These are phyloP conservation scores for Hypomyces rosellus DNA, from an alignment of 2,329 filamentous ascomycete species.

Conservation along the genomic window DNA sequence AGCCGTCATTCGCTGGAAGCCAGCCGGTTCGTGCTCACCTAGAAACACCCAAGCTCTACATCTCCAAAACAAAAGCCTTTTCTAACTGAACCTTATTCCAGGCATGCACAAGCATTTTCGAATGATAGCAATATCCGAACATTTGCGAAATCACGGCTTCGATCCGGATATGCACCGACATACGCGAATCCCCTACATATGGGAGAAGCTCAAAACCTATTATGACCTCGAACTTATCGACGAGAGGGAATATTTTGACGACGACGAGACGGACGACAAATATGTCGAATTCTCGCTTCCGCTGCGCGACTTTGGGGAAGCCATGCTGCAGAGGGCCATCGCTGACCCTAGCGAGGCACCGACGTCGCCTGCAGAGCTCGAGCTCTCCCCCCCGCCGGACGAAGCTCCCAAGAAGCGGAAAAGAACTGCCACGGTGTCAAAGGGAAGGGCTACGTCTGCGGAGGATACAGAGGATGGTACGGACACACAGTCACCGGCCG, in stretches of 20 bases:
- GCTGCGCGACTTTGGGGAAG: slow-evolving; percentile 35
- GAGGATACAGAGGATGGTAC: slow-evolving; percentile 41
- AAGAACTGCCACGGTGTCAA: slow-evolving; percentile 31
- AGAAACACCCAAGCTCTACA: background rate
- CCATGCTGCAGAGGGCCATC: slow-evolving; percentile 40
- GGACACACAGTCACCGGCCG: slow-evolving; percentile 29
- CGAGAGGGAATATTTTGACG: slow-evolving; percentile 68
- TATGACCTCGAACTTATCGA: slow-evolving; percentile 86
- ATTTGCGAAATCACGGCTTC: slow-evolving; percentile 73
- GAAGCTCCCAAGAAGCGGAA: slow-evolving; percentile 37
- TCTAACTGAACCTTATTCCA: slow-evolving; percentile 9
- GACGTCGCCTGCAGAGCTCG: slow-evolving; percentile 40
- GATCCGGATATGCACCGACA: slow-evolving; percentile 65
- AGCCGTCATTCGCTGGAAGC: slow-evolving; percentile 89
- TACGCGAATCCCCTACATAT: slow-evolving; percentile 85
- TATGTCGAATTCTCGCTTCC: slow-evolving; percentile 64
- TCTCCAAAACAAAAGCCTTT: background rate
- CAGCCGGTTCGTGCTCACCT: slow-evolving; percentile 60
- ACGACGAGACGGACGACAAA: slow-evolving; percentile 51
- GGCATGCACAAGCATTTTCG: slow-evolving; percentile 93
- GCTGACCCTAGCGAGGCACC: slow-evolving; percentile 42
- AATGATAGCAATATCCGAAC: slow-evolving; percentile 78
- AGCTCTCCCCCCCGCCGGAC: slow-evolving; percentile 28
- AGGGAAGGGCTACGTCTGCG: slow-evolving; percentile 35
- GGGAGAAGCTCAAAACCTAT: slow-evolving; percentile 74